A percentile compares a stretch with the other conserved stretches of the same genome.
These are phyloP conservation scores for Hypoxylon subgilvum DNA, from an alignment of 495 filamentous ascomycete genomes.

Conservation along the genomic window DNA sequence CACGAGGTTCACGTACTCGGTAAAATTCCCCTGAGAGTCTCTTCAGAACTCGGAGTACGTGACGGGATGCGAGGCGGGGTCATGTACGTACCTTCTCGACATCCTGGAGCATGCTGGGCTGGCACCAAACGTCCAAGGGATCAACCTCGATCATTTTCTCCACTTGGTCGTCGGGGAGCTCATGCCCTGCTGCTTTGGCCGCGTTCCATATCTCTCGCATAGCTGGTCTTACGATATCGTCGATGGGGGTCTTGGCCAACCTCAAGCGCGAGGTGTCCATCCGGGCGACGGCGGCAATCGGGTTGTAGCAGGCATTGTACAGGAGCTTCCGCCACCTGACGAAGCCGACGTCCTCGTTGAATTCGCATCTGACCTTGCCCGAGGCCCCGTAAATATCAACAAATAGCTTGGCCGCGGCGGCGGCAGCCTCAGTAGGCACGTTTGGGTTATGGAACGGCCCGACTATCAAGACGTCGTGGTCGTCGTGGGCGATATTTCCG, in stretches of 20 bases:
- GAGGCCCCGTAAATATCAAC: conserved; percentile 47
- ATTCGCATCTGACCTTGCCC: conserved; percentile 39
- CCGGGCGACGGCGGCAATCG: conserved; percentile 53
- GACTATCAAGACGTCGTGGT: conserved; percentile 47
- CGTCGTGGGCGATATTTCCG: conserved; percentile 55
- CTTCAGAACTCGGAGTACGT: too few species aligned
- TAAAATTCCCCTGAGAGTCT: too few species aligned
- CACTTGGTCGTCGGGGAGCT: conserved; percentile 44
- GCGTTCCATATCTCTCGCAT: conserved; percentile 34
- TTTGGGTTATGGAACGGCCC: conserved; percentile 54
- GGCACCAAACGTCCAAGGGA: conserved; percentile 46
- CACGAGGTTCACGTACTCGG: too few species aligned
- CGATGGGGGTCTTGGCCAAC: conserved; percentile 28
- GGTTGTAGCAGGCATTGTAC: conserved; percentile 58
- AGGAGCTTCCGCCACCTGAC: conserved; percentile 59
- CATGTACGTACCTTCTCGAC: conserved; percentile 54
- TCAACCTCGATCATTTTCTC: conserved; percentile 47
- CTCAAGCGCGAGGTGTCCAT: conserved; percentile 53
- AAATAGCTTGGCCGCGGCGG: conserved; percentile 49
- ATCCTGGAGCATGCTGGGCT: conserved; percentile 57
- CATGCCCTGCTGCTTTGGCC: conserved; percentile 38
- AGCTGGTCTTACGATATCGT: conserved; percentile 29
- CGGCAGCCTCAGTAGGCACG: conserved; percentile 20
- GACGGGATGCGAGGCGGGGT: too few species aligned
- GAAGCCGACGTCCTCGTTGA: conserved; percentile 44